phyloP scores from a whole-genome alignment of 2,329 filamentous ascomycete genomes.

The Chaetomiaceae sp. region DNA sequence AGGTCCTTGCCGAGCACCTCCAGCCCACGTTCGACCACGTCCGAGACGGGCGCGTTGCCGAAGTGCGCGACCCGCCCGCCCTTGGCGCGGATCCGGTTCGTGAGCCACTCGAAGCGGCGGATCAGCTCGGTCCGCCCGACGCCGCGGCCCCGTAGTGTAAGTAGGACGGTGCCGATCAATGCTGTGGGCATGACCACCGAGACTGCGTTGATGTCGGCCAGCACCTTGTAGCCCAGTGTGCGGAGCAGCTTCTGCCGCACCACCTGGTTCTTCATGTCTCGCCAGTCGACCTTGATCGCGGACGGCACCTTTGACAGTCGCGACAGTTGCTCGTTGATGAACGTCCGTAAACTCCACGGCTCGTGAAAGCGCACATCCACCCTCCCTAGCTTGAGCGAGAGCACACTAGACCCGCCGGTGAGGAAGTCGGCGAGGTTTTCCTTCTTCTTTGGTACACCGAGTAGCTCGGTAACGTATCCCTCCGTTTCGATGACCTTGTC shows the following conservation, averaged over 20 bases:
- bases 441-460: constrained; percentile 91
- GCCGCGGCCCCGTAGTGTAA: constrained; percentile 85
- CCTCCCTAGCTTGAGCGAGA: constrained; percentile 81
- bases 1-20: constrained; percentile 88
- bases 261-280: constrained; percentile 43
- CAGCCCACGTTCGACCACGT: constrained; percentile 81
- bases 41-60: constrained; percentile 67
- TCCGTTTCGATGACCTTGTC: constrained; percentile 99
- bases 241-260: constrained; percentile 69
- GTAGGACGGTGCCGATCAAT: constrained; percentile 83
- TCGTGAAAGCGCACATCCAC: constrained; percentile 96
- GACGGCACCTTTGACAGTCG: constrained; percentile 48
- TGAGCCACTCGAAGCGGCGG: constrained; percentile 85
- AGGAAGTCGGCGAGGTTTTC: constrained; percentile 89
- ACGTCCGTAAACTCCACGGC: constrained; percentile 83
- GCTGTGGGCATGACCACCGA: constrained; percentile 98
- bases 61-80: constrained; percentile 93
- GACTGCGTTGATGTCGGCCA: constrained; percentile 90
- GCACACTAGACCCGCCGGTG: constrained; percentile 73
- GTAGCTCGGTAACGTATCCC: constrained; percentile 88
- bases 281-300: constrained; percentile 40
- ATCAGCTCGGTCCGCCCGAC: constrained; percentile 83
- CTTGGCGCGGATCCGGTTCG: constrained; percentile 71
- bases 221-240: constrained; percentile 83
- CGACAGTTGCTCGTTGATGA: constrained; percentile 69